Base-by-base conservation (phyloP, 1,284 basidiomycete species). In the Meripilus lineatus region DNA sequence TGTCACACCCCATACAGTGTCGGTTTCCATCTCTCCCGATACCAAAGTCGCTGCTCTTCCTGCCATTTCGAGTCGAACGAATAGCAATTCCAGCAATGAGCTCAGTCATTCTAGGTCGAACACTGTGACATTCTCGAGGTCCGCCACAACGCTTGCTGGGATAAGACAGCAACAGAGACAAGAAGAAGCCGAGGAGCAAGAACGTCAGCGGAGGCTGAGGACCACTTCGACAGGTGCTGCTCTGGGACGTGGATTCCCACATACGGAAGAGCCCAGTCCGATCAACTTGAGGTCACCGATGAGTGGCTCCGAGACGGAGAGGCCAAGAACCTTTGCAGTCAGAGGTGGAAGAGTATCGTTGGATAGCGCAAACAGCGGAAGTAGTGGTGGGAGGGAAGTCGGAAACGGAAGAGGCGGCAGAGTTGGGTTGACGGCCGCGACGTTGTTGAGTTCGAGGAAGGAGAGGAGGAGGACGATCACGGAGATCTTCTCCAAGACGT, bases 1-100 rank as follows among this genome's bases (percentile, higher is more conserved):
- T 3, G 47, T 87, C n/a, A 84, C 83, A 1, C 59, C 76, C 0
- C 76, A 80, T 47, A 84, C 79, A 0, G n/a, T n/a, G n/a, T n/a
- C n/a, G n/a, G 80, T 78, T 2, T 76, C 76, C 1, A 72, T 69
- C 33, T 66, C 58, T 5, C 63, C 67, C 0, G 64, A 66, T n/a
- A 53, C 53, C 3, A 56, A 65, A 25, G n/a, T n/a, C n/a, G n/a
- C n/a, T n/a, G n/a, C n/a, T n/a, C n/a, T n/a, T n/a, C 48, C 67
- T 0, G 70, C 71, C 44, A 67, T 71, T 4, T 50, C 63, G 15
- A 67, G 75, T 7, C 68, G 65, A 6, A 66, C 71, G 21, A 79
- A 77, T 0, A 63, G 61, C 20, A 66, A 68, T 32, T 72, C 73
- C 0, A 46, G 59, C 30, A 40, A 45, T 36, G n/a, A n/a, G n/a